Base-by-base conservation (phyloP, 106 monocot species). In the Amphibolis antarctica region DNA sequence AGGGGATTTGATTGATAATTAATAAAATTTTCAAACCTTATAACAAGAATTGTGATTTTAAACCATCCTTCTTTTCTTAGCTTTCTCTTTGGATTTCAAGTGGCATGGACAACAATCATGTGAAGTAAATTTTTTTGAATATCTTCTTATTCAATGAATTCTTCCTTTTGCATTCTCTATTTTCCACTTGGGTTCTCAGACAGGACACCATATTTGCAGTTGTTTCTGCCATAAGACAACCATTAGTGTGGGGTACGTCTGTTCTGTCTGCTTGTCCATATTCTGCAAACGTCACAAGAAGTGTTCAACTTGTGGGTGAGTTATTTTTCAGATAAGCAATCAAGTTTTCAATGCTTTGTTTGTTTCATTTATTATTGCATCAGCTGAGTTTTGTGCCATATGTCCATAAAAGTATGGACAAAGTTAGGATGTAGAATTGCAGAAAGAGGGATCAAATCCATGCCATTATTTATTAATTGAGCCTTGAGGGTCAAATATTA, bases 191-290 rank as follows among this genome's bases (percentile, higher is more conserved):
- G 43, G 27, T 30, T 13, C 59, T 59, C 12, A 59, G 18, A 47
- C 27, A 48, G 11, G 10, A 46, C 15, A 12, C 20, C 20, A 46
- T 36, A 15, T 26, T 36, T 88, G 44, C 73, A 96, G 96, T 45
- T 96, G 96, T 77, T 96, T 96, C 72, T 96, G 96, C 70, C 96
- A 96, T 76, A 96, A 96, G 66, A 86, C 80, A 72, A 90, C 90
- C 3, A 96, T 96, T 48, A 86, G 86, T 67, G 80, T 80, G 89
- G 96, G 96, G 15, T 96, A 80, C 62, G 84, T 90, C 27, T 96
- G 96, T 76, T 96, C 96, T 6, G 84, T 96, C 53, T 96, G 96
- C 59, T 70, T 98, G 66, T 98, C 96, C 44, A 98, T 98, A 75
- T 98, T 90, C 81, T 96, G 94, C 74, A 84, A 89, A 60, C 79